Conservation (phyloP, 352 stramenopile species). For the Phytophthora macrochlamydospora region DNA sequence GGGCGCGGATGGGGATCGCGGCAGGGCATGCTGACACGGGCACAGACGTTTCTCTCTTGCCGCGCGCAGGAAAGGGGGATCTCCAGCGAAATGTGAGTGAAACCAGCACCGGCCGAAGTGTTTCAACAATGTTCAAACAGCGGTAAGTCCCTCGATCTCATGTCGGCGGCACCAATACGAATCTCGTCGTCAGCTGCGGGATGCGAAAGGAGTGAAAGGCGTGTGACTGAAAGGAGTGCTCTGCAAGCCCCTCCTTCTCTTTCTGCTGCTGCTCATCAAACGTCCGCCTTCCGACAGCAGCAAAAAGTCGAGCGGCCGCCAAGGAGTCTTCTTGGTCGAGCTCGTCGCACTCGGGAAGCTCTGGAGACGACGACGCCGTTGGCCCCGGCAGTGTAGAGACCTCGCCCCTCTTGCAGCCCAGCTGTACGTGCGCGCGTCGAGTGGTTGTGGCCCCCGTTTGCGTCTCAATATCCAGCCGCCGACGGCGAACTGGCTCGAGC, state of each 20-base stretch:
- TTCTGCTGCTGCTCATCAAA: not conserved
- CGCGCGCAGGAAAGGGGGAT: no score
- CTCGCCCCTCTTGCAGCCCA: conserved; percentile 1
- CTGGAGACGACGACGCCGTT: not conserved
- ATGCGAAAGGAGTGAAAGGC: not conserved
- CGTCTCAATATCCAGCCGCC: conserved; percentile 27
- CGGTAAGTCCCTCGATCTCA: no score
- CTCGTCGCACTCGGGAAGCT: not conserved
- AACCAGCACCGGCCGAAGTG: no score
- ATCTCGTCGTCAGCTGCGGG: not conserved
- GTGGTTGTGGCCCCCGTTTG: conserved; percentile 11
- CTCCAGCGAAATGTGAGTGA: no score
- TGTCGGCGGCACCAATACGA: not conserved
- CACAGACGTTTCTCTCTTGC: no score
- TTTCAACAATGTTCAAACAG: no score
- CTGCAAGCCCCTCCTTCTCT: not conserved
- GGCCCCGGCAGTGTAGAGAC: not conserved
- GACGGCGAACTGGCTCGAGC: conserved; percentile 30
- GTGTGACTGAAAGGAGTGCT: not conserved
- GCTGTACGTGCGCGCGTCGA: conserved; percentile 14
- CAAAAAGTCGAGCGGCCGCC: not conserved
- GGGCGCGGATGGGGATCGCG: no score
- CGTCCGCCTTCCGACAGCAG: not conserved
- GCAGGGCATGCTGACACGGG: no score
- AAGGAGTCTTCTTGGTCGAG: not conserved